phyloP scores from a whole-genome alignment of 1,139 yeast genomes.

The Eremothecium coryli region DNA sequence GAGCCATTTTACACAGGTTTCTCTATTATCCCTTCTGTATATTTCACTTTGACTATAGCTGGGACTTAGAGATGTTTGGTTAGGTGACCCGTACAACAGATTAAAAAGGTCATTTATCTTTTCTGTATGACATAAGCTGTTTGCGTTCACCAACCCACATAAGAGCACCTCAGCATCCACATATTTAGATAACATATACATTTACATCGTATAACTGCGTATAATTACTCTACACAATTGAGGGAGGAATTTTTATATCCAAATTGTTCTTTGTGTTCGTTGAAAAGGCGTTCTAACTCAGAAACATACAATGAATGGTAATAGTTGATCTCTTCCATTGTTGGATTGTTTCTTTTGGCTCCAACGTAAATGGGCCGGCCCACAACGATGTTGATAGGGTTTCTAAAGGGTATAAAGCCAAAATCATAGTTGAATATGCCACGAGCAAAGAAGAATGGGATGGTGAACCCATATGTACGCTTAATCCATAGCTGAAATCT shows the following conservation, averaged over 20 bases:
- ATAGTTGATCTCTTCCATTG: slow-evolving; percentile 46
- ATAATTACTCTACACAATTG: slow-evolving; percentile 1
- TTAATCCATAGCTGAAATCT: slow-evolving; percentile 67
- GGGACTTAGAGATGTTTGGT: too few relatives aligned
- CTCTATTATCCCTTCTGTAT: slow-evolving; percentile 3
- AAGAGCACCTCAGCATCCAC: too few relatives aligned
- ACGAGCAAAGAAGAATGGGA: slow-evolving; percentile 87
- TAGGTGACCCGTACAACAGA: too few relatives aligned
- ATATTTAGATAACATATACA: too few relatives aligned
- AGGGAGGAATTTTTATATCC: slow-evolving; percentile 42
- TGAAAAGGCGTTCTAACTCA: slow-evolving; percentile 56
- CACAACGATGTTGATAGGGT: slow-evolving; percentile 68
- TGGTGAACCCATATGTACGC: slow-evolving; percentile 62
- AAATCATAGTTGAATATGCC: slow-evolving; percentile 90
- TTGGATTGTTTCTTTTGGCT: slow-evolving; percentile 42
- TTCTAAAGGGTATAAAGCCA: slow-evolving; percentile 80
- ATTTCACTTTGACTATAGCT: too few relatives aligned
- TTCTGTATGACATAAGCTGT: too few relatives aligned
- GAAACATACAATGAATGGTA: slow-evolving; percentile 69
- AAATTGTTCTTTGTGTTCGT: slow-evolving; percentile 56
- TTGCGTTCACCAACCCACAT: too few relatives aligned
- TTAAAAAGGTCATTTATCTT: too few relatives aligned
- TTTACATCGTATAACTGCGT: too few relatives aligned
- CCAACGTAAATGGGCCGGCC: slow-evolving; percentile 69
- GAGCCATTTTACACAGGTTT: too few relatives aligned